Evolutionary conservation across 192 early-diverging fungal species (phyloP), one percentile per base, ranked within the genome.

Genomic region (Podila verticillata): DNA sequence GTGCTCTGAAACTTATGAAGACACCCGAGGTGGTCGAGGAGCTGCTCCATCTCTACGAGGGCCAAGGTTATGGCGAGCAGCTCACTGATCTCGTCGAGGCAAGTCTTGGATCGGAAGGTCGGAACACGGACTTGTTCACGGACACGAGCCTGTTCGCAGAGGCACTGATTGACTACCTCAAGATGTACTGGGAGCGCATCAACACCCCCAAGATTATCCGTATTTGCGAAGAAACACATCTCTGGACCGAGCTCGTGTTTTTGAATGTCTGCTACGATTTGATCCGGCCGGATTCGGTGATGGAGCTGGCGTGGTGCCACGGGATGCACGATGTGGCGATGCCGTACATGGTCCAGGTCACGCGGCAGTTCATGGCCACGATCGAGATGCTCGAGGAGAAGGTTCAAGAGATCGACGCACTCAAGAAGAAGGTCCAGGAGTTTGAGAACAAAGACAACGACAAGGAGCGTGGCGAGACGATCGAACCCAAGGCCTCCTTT

Each of bases 81-180:
- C 84, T 97, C 39, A 95, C 97, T 69, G 75, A 85, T 24, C 79
- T 99, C 58, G 85, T 99, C 34, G 97, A 99, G 89, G 91, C 94
- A 54, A 96, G 97, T 65, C 82, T 99, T n/a, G 96, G 96, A 20
- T 84, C 98, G 67, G 98, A 99, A 85, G 91, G 98, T 65, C 97
- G 97, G 10, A 97, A 99, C 75, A 99, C 98, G 98, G 98, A 97
- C 63, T 98, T 99, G 97, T 98, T 99, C 77, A 99, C 98, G 0
- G 97, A 99, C 86, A 87, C 96, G 7, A 95, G 98, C 61, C 84
- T 98, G 75, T 99, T 98, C 87, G 92, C 95, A 77, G 97, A 97
- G 83, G 97, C 98, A 89, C 89, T 98, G 85, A 96, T 97, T 93
- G 96, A 98, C 81, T 97, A 99, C 67, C 88, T 99, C 68, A 95